Evolutionary conservation across 441 rosid genomes (phyloP), one percentile per base, ranked within the genome.

Genomic region (Pelargonium citronellum): DNA sequence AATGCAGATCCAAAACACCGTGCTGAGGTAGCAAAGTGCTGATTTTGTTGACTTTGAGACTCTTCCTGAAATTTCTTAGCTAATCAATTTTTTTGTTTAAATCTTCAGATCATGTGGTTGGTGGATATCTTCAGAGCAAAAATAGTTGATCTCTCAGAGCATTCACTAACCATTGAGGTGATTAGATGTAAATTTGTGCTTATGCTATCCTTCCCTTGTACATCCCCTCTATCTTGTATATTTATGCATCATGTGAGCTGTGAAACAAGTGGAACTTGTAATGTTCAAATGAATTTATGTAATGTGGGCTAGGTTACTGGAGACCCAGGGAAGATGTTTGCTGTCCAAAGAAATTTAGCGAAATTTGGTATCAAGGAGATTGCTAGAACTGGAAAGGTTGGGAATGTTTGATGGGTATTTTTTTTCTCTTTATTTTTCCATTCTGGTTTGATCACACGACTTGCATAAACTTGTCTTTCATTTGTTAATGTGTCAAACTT

Each of bases 301-400:
- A 15, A 53, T 19, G 17, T n/a, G 65, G 61, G 67, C 66, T 47
- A 93, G 97, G 95, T 91, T 70, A 91, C 97, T 75, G 97, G 98
- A 75, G 97, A 91, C 81, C 97, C 97, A 0, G 97, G 97, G 71
- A 94, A 91, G 83, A 87, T 94, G 87, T 89, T 81, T 78, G 98
- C 95, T 51, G 81, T 88, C 9, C 82, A 78, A 68, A 84, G 86
- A 67, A 91, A 86, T 79, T 78, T 94, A 78, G 87, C 84, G 81
- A 94, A 89, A 85, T 94, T 91, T 82, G 98, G 97, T 66, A 87
- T 94, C 75, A 85, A 53, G 82, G 98, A 91, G 90, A 89, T 94
- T 62, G 96, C 96, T 0, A 86, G 97, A 83, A 94, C 97, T 16
- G 97, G 99, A 80, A 94, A 91, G 99, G 97, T 93, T 71, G 72